Percentiles rank a stretch among this genome's conserved stretches.
Conservation (phyloP, 148 eudicot species). For the Persicaria tinctoria region DNA sequence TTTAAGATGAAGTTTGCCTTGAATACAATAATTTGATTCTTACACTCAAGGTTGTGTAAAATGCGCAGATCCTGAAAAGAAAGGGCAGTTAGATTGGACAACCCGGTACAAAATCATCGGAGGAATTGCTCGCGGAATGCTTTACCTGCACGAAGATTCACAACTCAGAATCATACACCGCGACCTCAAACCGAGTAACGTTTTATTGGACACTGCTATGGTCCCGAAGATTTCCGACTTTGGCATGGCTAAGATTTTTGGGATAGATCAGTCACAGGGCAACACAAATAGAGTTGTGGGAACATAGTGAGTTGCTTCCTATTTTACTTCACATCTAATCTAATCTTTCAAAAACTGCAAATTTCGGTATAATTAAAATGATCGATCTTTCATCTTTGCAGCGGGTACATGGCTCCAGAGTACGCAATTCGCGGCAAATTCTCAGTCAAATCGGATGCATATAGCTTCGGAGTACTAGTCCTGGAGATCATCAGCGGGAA, state of each 20-base stretch:
- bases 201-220: conserved; percentile 29
- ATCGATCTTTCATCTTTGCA: conserved; percentile 4
- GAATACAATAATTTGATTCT: neutral
- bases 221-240: conserved; percentile 33
- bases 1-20: too few species aligned
- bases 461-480: conserved; percentile 29
- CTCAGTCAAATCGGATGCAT: conserved; percentile 30
- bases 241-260: conserved; percentile 30
- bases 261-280: conserved; percentile 29
- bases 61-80: conserved; percentile 21
- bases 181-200: conserved; percentile 38
- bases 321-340: neutral
- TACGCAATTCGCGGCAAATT: conserved; percentile 23
- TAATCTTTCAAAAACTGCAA: neutral
- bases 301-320: conserved; percentile 32
- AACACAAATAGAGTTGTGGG: conserved; percentile 32
- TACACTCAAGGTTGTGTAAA: neutral
- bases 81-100: conserved; percentile 23
- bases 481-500: conserved; percentile 32
- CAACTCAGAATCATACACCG: conserved; percentile 39
- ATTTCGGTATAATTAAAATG: too few species aligned
- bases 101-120: conserved; percentile 32
- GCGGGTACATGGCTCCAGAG: conserved; percentile 43
- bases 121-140: conserved; percentile 43
- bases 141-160: conserved; percentile 47